Percentiles rank a stretch among this genome's conserved stretches.
Conservation (phyloP, 768 basidiomycete species). For the Melanogaster broomeanus region DNA sequence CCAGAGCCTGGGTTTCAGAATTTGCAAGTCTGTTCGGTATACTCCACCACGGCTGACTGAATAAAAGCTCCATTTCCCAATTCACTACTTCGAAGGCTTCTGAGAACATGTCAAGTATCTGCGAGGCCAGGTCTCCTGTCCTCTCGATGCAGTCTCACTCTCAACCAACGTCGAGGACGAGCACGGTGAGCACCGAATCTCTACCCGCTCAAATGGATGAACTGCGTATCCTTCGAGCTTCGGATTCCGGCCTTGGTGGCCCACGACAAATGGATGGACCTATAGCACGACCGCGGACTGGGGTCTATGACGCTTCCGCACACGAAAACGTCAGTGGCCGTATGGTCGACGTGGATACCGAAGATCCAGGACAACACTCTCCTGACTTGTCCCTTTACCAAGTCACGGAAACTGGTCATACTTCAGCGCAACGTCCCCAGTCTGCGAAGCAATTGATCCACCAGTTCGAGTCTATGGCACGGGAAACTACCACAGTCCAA, state of each 20-base stretch:
- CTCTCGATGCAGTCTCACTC: conserved; percentile 14
- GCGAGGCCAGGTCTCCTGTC: conserved; percentile 14
- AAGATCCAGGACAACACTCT: not conserved
- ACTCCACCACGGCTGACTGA: not conserved
- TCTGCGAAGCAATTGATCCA: conserved; percentile 57
- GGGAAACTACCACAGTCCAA: conserved; percentile 5
- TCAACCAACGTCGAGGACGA: conserved; percentile 6
- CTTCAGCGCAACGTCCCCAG: conserved; percentile 25
- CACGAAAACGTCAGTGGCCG: not conserved
- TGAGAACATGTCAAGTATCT: conserved; percentile 16
- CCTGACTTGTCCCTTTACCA: conserved; percentile 5
- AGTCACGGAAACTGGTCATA: not conserved
- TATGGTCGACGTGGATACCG: not conserved
- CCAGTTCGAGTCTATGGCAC: conserved; percentile 50
- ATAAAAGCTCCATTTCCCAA: not conserved
- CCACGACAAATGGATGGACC: conserved; percentile 23
- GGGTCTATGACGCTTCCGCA: not conserved
- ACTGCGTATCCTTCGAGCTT: not conserved
- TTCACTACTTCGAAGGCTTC: not conserved
- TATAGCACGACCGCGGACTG: not conserved
- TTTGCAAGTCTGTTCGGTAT: not conserved
- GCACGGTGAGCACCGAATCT: conserved; percentile 3
- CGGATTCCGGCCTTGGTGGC: conserved; percentile 16
- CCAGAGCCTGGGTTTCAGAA: not conserved
- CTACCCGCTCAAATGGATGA: conserved; percentile 2